These are phyloP conservation scores for Saturnispora galanensis DNA, from an alignment of 805 yeast genomes.

Conservation along the genomic window DNA sequence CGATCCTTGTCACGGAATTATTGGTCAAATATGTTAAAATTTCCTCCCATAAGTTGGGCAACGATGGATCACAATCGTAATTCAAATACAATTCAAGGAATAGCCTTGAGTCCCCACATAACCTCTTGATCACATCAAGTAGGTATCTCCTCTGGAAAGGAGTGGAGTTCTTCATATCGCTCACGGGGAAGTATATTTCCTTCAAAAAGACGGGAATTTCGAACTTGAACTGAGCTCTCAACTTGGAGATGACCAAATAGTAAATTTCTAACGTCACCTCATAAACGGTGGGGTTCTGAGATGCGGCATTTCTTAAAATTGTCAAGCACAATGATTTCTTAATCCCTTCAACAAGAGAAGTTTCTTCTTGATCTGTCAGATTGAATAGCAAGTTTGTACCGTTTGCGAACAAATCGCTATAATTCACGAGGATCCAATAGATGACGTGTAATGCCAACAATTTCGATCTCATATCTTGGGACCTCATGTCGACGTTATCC, in stretches of 20 bases:
- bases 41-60: slow-evolving; percentile 80
- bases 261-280: slow-evolving; percentile 88
- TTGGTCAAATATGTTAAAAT: slow-evolving; percentile 70
- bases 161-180: slow-evolving; percentile 86
- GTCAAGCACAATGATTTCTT: slow-evolving; percentile 77
- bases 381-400: slow-evolving; percentile 44
- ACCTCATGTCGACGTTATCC: slow-evolving; percentile 70
- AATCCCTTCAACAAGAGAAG: slow-evolving; percentile 65
- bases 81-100: slow-evolving; percentile 87
- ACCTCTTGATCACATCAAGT: slow-evolving; percentile 65
- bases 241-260: slow-evolving; percentile 76
- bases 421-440: slow-evolving; percentile 76
- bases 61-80: slow-evolving; percentile 81
- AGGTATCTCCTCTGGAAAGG: slow-evolving; percentile 88
- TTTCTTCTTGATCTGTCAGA: slow-evolving; percentile 40
- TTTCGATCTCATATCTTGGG: slow-evolving; percentile 89
- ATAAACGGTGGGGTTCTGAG: slow-evolving; percentile 82
- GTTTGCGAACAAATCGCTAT: slow-evolving; percentile 69
- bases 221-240: slow-evolving; percentile 80
- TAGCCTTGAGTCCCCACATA: slow-evolving; percentile 83
- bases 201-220: slow-evolving; percentile 91
- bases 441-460: slow-evolving; percentile 79
- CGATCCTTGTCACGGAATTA: slow-evolving; percentile 47
- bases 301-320: slow-evolving; percentile 85
- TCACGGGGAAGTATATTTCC: slow-evolving; percentile 88